Evolutionary conservation across 23 red algal species (phyloP).

Genomic region (Gracilariopsis chorda): DNA sequence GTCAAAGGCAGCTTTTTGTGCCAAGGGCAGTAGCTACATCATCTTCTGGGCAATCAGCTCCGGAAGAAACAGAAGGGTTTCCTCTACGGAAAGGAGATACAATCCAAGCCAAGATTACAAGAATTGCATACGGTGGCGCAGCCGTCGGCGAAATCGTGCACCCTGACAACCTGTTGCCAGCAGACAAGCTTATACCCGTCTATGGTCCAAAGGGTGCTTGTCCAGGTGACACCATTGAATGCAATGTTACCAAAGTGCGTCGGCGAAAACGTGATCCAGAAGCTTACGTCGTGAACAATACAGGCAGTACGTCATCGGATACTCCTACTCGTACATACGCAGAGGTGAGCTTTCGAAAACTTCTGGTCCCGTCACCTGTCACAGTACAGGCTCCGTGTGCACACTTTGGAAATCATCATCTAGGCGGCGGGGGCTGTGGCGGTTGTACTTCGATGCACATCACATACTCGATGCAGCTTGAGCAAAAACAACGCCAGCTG

Average conservation of each 20-base stretch:
- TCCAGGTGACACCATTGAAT: constrained; percentile 66
- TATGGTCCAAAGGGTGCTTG: constrained; percentile 58
- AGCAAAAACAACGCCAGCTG: constrained; percentile 71
- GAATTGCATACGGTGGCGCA: constrained; percentile 59
- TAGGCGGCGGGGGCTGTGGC: constrained; percentile 82
- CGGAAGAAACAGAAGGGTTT: neutral
- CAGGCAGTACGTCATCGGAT: neutral
- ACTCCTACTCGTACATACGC: constrained; percentile 55
- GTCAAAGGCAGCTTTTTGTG: neutral
- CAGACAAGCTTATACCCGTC: constrained; percentile 52
- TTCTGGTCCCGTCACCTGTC: constrained; percentile 2
- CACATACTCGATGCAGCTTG: constrained; percentile 70
- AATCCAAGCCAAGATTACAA: constrained; percentile 34
- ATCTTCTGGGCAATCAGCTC: neutral
- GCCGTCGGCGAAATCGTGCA: constrained; percentile 25
- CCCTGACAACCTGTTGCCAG: neutral
- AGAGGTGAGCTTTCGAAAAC: constrained; percentile 71
- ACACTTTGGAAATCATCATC: constrained; percentile 69
- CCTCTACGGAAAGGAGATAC: constrained; percentile 57
- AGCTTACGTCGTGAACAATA: neutral
- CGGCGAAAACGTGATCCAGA: neutral
- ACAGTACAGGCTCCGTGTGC: constrained; percentile 63
- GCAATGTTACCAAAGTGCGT: constrained; percentile 40
- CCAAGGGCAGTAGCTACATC: neutral
- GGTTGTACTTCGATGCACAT: constrained; percentile 90